A percentile compares a stretch with the other conserved stretches of the same genome.
phyloP scores from a whole-genome alignment of 2,329 filamentous ascomycete species.

The Seiridium unicorne region DNA sequence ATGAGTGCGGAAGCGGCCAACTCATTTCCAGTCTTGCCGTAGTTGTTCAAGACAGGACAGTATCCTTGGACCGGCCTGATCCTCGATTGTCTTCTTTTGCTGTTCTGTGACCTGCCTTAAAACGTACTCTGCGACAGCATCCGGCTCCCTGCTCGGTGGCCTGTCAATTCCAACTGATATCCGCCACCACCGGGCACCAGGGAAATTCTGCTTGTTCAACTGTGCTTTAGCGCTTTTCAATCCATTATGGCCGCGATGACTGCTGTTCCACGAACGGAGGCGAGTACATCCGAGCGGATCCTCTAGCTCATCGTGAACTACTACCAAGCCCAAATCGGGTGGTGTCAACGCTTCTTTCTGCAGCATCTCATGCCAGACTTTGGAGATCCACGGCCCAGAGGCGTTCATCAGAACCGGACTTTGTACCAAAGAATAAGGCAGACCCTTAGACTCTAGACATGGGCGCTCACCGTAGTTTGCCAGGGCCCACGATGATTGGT shows the following conservation, averaged over 20 bases:
- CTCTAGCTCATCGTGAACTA: constrained; percentile 90
- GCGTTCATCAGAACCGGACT: constrained; percentile 82
- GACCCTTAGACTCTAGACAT: constrained; percentile 45
- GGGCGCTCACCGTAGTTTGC: constrained; percentile 47
- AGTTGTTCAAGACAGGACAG: constrained; percentile 47
- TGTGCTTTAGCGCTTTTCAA: constrained; percentile 63
- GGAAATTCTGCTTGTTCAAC: constrained; percentile 41
- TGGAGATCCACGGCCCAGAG: constrained; percentile 68
- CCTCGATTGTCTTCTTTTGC: constrained; percentile 51
- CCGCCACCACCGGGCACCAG: constrained; percentile 46
- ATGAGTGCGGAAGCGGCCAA: too few relatives aligned
- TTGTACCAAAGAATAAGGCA: constrained; percentile 68
- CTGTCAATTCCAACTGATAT: constrained; percentile 88
- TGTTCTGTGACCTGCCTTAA: constrained; percentile 60
- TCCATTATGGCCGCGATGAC: constrained; percentile 72
- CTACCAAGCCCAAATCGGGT: constrained; percentile 54
- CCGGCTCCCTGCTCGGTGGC: constrained; percentile 64
- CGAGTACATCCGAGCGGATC: constrained; percentile 65
- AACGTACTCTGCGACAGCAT: constrained; percentile 75
- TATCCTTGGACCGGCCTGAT: constrained; percentile 50
- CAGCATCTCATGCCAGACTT: constrained; percentile 61
- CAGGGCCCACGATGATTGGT: constrained; percentile 49
- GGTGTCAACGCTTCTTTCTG: constrained; percentile 28
- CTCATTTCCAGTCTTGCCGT: constrained; percentile 33
- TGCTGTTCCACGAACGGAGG: constrained; percentile 61